Base-by-base conservation (phyloP, 2,329 filamentous ascomycete species). In the Diaporthe sp. region DNA sequence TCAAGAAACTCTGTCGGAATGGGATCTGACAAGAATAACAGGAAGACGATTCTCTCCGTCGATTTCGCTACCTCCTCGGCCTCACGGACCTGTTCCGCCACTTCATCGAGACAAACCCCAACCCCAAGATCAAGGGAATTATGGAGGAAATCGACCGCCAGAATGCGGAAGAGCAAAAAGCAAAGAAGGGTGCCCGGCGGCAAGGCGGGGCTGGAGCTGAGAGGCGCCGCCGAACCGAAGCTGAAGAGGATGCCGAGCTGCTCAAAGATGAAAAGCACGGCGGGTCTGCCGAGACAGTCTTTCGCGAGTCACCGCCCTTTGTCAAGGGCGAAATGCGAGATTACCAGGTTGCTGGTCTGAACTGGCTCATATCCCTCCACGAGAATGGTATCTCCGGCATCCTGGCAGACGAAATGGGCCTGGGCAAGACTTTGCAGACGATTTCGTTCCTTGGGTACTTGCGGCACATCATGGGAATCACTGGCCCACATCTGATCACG, bases 381-480 rank as follows among this genome's bases (percentile, higher is more conserved):
- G 97, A 99, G 85, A 99, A 99, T 81, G 97, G 97, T 87, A 99
- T 99, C 79, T 98, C 96, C 28, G 97, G 97, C 79, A 99, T 99
- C 78, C 88, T 99, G 68, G 97, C 97, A 77, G 97, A 99, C 82
- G 97, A 99, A 86, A 99, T 99, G 97, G 97, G 97, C 85, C 89
- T 99, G 28, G 97, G 97, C 81, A 99, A 99, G 88, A 99, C 97
- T 0, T 86, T 99, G 39, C 97, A 99, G 85, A 99, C 97, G 0
- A 99, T 99, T 76, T 94, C 97, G 2, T 99, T 99, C 85, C 87
- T 99, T 47, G 97, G 97, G 4, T 99, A 99, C 82, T 88, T 99
- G 58, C 93, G 97, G 81, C 97, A 98, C 85, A 92, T 98, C 76
- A 93, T 95, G 85, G 95, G 92, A 77, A 98, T 96, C 79, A 95